Percentiles rank a stretch among this genome's conserved stretches.
These are phyloP conservation scores for Fusarium chlamydosporum DNA, from an alignment of 2,329 filamentous ascomycete genomes.

Conservation along the genomic window DNA sequence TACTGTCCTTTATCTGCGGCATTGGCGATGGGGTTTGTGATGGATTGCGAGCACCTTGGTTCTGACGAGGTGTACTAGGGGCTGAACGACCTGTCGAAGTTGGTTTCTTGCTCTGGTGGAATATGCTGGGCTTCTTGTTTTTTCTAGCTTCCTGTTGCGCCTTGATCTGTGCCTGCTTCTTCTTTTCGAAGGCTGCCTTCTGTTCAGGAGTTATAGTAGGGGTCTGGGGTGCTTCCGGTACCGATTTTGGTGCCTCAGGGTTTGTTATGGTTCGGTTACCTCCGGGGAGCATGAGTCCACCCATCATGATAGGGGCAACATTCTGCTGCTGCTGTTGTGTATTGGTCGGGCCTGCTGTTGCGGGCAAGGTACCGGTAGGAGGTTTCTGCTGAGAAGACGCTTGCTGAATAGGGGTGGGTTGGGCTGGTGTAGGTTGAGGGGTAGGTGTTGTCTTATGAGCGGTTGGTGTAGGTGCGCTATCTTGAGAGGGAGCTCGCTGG, in stretches of 20 bases:
- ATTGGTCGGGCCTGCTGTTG: background rate
- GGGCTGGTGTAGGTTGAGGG: background rate
- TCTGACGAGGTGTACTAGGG: background rate
- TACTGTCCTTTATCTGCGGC: background rate
- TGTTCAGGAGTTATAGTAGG: background rate
- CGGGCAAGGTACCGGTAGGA: background rate
- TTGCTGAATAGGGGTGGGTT: background rate
- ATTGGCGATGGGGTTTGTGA: background rate
- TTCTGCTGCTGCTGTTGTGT: background rate
- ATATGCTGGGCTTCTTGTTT: constrained; percentile 6
- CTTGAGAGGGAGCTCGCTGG: background rate
- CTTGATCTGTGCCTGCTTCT: constrained; percentile 8
- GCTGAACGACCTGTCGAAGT: background rate
- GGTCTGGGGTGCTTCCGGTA: background rate
- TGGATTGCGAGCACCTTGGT: background rate
- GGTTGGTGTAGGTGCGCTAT: background rate
- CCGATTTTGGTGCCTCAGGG: background rate
- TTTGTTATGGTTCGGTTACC: constrained; percentile 15
- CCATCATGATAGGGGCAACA: background rate
- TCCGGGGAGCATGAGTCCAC: constrained; percentile 29
- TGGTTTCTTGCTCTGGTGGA: constrained; percentile 8
- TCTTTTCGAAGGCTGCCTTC: background rate
- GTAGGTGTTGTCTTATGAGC: background rate
- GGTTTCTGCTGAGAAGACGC: background rate
- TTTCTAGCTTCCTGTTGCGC: background rate